Base-by-base conservation (phyloP, 331 rosid species). In the Pyracantha coccinea region DNA sequence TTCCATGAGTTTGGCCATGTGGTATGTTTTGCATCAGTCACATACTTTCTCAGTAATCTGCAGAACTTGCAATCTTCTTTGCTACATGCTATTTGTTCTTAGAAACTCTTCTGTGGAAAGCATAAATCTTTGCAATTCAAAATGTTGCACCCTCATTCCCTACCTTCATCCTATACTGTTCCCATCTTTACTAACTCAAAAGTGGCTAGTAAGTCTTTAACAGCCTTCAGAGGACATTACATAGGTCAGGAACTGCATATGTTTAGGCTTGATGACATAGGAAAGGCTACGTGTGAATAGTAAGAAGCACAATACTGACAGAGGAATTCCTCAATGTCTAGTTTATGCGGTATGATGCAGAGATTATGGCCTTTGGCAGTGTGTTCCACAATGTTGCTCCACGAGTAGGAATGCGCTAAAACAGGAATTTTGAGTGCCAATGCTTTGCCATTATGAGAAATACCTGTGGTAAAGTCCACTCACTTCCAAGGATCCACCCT, bases 1-100 rank as follows among this genome's bases (percentile, higher is more conserved):
- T 88, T 94, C 88, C 96, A 92, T 27, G 97, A 94, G 88, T 87
- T 94, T 80, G 99, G 99, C 81, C 99, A 94, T 68, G 91, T 94
- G 99, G 99, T 94, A 92, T 71, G 91, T 75, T 75, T 91, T 73
- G 81, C 31, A 16, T 80, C 50, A 55, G 28, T 66, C 28, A 60
- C 54, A 24, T 80, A 65, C 59, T 67, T 71, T 79, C 70, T 77
- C 38, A 19, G 24, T 61, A 29, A 54, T 45, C 27, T 3, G 12
- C 31, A 58, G 27, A 58, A 58, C 31, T 54, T 58, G 16, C 68
- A 66, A 41, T 24, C 24, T 62, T 14, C 15, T 66, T 65, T 19
- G 3, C 24, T 72, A 24, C 6, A 13, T 23, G 47, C 8, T 54
- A 4, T 62, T 62, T 7, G 28, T 28, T 25, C 5, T 41, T 59